Evolutionary conservation across 495 filamentous ascomycete genomes (phyloP).

Genomic region (Hypoxylon trugodes): DNA sequence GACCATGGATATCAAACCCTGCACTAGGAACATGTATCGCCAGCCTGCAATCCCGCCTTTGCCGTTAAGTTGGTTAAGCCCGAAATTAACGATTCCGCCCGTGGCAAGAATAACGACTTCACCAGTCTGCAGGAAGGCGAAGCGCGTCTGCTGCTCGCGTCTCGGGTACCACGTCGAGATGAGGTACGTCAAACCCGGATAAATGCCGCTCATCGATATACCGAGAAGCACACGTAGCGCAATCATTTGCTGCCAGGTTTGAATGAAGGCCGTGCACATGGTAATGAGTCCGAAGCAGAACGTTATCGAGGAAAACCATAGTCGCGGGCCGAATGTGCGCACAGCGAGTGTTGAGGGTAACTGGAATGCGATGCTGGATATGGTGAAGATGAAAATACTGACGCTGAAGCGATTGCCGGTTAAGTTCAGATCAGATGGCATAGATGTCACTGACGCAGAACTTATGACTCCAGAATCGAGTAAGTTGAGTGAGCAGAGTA

Average conservation of each 20-base stretch:
- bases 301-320: constrained; percentile 75
- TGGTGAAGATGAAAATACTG: constrained; percentile 81
- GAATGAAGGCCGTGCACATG: constrained; percentile 73
- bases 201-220: constrained; percentile 73
- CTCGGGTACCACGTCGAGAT: constrained; percentile 79
- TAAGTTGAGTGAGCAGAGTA: constrained; percentile 76
- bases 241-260: constrained; percentile 78
- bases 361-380: constrained; percentile 77
- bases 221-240: constrained; percentile 75
- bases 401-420: constrained; percentile 73
- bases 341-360: constrained; percentile 77
- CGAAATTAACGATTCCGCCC: constrained; percentile 76
- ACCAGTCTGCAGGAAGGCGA: constrained; percentile 75
- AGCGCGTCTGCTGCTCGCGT: constrained; percentile 76
- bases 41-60: constrained; percentile 69
- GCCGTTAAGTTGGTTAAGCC: constrained; percentile 71
- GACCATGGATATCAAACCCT: constrained; percentile 68
- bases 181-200: constrained; percentile 74
- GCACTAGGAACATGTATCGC: constrained; percentile 82
- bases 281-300: constrained; percentile 76
- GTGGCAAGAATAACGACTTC: constrained; percentile 74
- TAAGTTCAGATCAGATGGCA: constrained; percentile 71
- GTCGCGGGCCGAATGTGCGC: constrained; percentile 70
- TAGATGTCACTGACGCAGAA: constrained; percentile 77
- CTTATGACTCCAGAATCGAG: constrained; percentile 82